Conservation (phyloP, 2,329 filamentous ascomycete species). For the Diplodia sapinea region DNA sequence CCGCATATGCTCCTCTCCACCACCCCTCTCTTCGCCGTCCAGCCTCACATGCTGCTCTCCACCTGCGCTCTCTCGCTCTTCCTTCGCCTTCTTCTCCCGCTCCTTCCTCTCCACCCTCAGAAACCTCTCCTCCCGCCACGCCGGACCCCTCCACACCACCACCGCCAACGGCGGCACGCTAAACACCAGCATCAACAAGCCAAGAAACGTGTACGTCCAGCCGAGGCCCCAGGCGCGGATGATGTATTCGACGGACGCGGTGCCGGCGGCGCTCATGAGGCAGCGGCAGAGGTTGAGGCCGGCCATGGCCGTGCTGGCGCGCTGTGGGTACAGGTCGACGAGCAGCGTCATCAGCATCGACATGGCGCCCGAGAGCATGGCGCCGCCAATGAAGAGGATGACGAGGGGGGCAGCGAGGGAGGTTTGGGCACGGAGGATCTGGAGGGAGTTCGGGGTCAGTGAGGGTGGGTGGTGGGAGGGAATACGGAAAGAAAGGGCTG, state of each 20-base stretch:
- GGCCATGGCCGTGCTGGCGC: conserved; percentile 50
- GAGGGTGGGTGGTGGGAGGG: not conserved
- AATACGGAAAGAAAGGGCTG: not conserved
- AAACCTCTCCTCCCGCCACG: conserved; percentile 43
- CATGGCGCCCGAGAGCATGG: conserved; percentile 60
- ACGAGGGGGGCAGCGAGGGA: conserved; percentile 47
- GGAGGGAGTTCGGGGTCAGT: not conserved
- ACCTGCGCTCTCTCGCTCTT: not conserved
- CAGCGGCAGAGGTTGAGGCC: conserved; percentile 44
- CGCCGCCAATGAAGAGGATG: conserved; percentile 61
- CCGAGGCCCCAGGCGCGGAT: conserved; percentile 42
- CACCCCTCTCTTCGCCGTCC: not conserved
- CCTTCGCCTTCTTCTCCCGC: conserved; percentile 34
- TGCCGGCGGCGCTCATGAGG: conserved; percentile 41
- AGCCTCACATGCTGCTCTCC: not conserved
- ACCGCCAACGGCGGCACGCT: conserved; percentile 48
- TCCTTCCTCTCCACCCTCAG: conserved; percentile 45
- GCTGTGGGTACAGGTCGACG: conserved; percentile 50
- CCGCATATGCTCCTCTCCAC: too few relatives aligned
- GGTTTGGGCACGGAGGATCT: not conserved
- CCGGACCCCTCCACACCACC: conserved; percentile 46
- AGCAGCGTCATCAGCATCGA: conserved; percentile 54
- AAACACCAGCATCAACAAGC: conserved; percentile 44
- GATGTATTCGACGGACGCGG: conserved; percentile 41
- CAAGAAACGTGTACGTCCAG: conserved; percentile 50